Conservation (phyloP, 2,329 filamentous ascomycete species). For the Xylaria arbuscula region DNA sequence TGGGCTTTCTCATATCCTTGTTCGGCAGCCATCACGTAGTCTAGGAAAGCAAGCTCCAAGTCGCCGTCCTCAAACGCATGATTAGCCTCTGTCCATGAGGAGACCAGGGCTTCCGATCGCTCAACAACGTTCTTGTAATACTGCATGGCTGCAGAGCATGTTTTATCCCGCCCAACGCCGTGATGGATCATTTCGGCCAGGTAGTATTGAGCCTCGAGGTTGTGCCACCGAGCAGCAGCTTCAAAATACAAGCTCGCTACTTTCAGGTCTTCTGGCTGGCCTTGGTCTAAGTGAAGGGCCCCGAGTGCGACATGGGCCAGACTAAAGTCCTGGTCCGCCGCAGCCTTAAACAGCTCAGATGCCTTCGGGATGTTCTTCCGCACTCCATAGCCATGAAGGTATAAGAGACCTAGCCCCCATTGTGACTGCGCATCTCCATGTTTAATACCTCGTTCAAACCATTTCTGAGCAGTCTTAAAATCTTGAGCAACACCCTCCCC, state of each 20-base stretch:
- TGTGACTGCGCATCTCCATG: conserved; percentile 86
- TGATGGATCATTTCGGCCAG: conserved; percentile 87
- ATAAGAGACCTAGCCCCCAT: conserved; percentile 85
- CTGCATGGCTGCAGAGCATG: conserved; percentile 78
- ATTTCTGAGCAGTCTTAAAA: conserved; percentile 78
- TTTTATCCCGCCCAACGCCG: conserved; percentile 81
- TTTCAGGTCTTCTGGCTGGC: conserved; percentile 73
- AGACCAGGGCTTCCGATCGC: conserved; percentile 77
- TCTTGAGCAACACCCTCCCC: conserved; percentile 87
- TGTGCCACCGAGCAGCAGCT: conserved; percentile 81
- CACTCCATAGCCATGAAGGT: conserved; percentile 78
- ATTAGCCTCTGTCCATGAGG: conserved; percentile 85
- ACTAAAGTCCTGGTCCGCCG: conserved; percentile 84
- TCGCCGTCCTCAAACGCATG: conserved; percentile 83
- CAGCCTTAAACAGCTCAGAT: conserved; percentile 78
- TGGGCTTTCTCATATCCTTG: conserved; percentile 92
- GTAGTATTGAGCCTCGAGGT: conserved; percentile 92
- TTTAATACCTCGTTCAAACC: conserved; percentile 83
- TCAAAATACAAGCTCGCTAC: conserved; percentile 89
- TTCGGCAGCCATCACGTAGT: conserved; percentile 88
- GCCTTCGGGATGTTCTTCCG: conserved; percentile 76
- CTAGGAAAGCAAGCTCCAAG: conserved; percentile 80
- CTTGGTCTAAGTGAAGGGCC: conserved; percentile 86
- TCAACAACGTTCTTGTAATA: conserved; percentile 88
- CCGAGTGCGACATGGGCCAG: conserved; percentile 86